These are phyloP conservation scores for Trichoderma semiorbis DNA, from an alignment of 2,329 filamentous ascomycete species.

Conservation along the genomic window DNA sequence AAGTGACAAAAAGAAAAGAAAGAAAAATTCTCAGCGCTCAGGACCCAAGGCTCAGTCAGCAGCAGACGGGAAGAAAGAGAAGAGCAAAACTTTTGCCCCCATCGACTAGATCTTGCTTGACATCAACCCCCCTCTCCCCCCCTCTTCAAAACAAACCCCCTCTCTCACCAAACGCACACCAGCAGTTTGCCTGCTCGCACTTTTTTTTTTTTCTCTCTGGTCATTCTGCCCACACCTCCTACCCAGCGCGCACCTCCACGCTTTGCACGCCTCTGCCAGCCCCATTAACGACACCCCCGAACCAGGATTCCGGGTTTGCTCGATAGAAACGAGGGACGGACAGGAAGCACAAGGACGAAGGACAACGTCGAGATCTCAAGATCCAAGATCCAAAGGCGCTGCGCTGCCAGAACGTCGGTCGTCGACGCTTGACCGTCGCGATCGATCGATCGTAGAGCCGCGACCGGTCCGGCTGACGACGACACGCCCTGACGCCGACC, in stretches of 20 bases:
- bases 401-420: background rate
- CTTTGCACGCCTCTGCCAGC: constrained; percentile 39
- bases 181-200: constrained; percentile 21
- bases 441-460: constrained; percentile 4
- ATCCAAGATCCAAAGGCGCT: background rate
- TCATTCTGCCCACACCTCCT: constrained; percentile 35
- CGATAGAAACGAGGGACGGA: constrained; percentile 8
- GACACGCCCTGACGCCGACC: constrained; percentile 1
- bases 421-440: constrained; percentile 1
- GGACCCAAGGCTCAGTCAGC: background rate
- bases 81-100: constrained; percentile 5
- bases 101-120: constrained; percentile 14
- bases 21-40: background rate
- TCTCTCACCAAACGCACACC: constrained; percentile 25
- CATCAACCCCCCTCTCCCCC: constrained; percentile 11
- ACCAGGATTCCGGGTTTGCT: constrained; percentile 30
- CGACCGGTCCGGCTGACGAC: constrained; percentile 15
- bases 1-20: background rate
- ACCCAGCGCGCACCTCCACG: constrained; percentile 25
- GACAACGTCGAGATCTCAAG: background rate
- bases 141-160: constrained; percentile 16
- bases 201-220: constrained; percentile 20
- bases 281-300: constrained; percentile 43
- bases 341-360: background rate
- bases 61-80: background rate